Evolutionary conservation across 208 protist genomes (phyloP), one percentile per base, ranked within the genome.

Genomic region (Crithidia mellificae): DNA sequence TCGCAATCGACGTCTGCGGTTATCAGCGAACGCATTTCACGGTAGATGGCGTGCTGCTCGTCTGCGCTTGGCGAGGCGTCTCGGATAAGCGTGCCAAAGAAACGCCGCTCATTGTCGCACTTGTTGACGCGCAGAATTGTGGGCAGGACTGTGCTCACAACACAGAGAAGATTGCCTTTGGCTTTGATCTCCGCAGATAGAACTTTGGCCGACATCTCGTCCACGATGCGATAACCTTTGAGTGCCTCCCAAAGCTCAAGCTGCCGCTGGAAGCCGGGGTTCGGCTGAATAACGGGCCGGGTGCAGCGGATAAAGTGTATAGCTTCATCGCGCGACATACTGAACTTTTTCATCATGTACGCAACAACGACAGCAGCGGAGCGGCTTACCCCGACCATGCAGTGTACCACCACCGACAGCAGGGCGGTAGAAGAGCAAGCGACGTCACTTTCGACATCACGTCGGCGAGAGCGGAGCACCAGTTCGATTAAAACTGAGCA

Each of bases 311-410:
- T 64, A 46, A 91, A 80, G 12, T 63, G 51, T 3, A 96, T 64
- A 0, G 90, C 78, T 2, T 86, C 84, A 63, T 89, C 77, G 9
- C 67, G 73, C 6, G 78, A 79, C 17, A 86, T 74, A 0, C 54
- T 44, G 12, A 65, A 77, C 20, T 77, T 80, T 57, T 91, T 91
- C 82, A 97, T 96, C 7, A 96, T 46, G 68, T 95, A 97, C 3
- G 93, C 93, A 14, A 74, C 64, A 3, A 95, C 88, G 44, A 95
- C 67, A n/a, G 90, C 69, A 12, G 84, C 88, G 11, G 88, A 95
- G 30, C 93, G 68, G 65, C 85, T 93, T 27, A 96, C 91, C 20
- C 93, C 93, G 25, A 91, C 84, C 77, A 94, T 80, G 74, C 93
- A 97, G 67, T 96, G 84, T 12, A 92, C 88, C 22, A 72, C 74